These are phyloP conservation scores for Kwoniella europaea DNA, from an alignment of 768 basidiomycete species.

Conservation along the genomic window DNA sequence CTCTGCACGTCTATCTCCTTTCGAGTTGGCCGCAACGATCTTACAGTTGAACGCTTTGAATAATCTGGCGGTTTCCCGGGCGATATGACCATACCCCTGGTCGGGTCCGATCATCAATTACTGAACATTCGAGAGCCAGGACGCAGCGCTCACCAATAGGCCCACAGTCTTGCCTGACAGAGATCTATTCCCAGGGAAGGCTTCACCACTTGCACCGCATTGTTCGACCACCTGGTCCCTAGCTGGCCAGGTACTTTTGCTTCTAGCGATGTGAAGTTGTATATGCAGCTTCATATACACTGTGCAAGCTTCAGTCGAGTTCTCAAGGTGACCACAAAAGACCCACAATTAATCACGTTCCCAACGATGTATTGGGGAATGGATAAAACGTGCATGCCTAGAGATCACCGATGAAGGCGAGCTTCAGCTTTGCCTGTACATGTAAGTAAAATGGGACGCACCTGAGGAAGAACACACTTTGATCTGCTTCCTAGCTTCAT, in stretches of 20 bases:
- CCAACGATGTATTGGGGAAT: conserved; percentile 39
- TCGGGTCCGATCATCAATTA: background rate
- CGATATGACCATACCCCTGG: conserved; percentile 53
- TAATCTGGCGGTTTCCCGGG: conserved; percentile 49
- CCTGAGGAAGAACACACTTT: conserved; percentile 39
- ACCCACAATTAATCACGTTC: conserved; percentile 37
- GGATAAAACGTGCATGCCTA: conserved; percentile 36
- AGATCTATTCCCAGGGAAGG: conserved; percentile 23
- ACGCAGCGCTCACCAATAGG: conserved; percentile 42
- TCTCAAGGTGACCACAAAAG: background rate
- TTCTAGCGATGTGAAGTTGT: conserved; percentile 25
- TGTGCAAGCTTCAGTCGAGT: conserved; percentile 4
- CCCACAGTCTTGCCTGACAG: conserved; percentile 51
- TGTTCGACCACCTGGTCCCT: conserved; percentile 23
- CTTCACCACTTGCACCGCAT: conserved; percentile 13
- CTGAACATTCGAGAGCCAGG: background rate
- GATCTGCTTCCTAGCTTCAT: conserved; percentile 32
- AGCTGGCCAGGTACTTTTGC: conserved; percentile 23
- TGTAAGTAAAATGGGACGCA: conserved; percentile 6
- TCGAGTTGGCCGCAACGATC: conserved; percentile 54
- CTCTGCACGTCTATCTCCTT: conserved; percentile 41
- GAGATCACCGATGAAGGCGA: too few relatives aligned
- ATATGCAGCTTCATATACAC: conserved; percentile 37
- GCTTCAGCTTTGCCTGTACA: background rate
- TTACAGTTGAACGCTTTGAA: conserved; percentile 42